Evolutionary conservation across 225 moss, liverwort and hornwort genomes (phyloP).

Genomic region (Marchantia polymorpha): DNA sequence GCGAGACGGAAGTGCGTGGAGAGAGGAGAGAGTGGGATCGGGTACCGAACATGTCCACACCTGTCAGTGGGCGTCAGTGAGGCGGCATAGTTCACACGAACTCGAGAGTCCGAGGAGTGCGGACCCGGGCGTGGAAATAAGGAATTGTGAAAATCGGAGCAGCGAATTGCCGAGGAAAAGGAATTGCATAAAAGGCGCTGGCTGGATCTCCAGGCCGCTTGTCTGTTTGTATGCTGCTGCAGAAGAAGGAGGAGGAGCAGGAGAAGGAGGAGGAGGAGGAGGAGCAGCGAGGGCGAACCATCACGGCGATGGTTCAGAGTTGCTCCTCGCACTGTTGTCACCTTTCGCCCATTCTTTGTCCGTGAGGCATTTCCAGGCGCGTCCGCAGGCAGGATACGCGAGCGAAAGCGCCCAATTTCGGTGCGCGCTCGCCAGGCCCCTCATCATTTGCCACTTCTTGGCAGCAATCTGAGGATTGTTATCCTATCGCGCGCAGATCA

Average conservation of each 20-base stretch:
- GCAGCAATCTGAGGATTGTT: conserved; percentile 13
- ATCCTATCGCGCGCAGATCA: not conserved
- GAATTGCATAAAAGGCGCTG: conserved; percentile 6
- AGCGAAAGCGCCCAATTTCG: not conserved
- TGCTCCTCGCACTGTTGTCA: conserved; percentile 11
- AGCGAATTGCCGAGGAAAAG: not conserved
- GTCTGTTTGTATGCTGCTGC: conserved; percentile 4
- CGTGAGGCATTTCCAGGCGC: conserved; percentile 4
- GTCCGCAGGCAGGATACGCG: conserved; percentile 11
- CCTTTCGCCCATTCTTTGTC: not conserved
- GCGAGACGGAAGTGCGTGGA: not conserved
- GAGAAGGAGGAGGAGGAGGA: conserved; percentile 3
- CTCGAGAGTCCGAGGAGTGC: conserved; percentile 4
- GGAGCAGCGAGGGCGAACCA: conserved; percentile 1
- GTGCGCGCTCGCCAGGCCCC: not conserved
- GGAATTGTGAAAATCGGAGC: not conserved
- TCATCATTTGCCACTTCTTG: conserved; percentile 11
- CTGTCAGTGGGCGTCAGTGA: conserved; percentile 6
- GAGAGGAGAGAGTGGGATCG: not conserved
- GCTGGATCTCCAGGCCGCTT: not conserved
- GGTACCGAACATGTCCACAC: conserved; percentile 2
- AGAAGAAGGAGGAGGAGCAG: not conserved
- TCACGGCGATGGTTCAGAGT: conserved; percentile 5
- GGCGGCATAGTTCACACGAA: not conserved
- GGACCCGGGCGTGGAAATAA: not conserved